phyloP scores from a whole-genome alignment of 192 early-diverging fungal species.

The Polychytrium aggregatum region DNA sequence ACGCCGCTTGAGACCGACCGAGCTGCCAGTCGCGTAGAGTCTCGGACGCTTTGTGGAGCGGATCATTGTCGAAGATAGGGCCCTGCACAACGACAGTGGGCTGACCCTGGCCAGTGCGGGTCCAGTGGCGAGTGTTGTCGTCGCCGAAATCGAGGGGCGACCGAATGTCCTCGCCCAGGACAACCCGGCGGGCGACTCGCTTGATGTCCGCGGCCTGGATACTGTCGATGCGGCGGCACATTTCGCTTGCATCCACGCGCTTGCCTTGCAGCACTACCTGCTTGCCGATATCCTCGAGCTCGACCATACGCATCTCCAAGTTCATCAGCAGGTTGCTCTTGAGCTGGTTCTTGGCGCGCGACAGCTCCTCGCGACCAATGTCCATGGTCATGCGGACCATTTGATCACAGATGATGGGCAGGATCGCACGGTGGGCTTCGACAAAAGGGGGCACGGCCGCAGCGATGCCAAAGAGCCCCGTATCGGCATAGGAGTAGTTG shows the following conservation, averaged over 20 bases:
- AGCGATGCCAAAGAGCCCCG: constrained; percentile 86
- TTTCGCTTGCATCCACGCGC: constrained; percentile 62
- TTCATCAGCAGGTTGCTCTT: constrained; percentile 88
- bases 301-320: constrained; percentile 82
- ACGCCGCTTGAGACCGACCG: too few species aligned
- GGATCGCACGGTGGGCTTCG: constrained; percentile 49
- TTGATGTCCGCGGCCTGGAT: constrained; percentile 65
- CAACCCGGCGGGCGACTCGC: constrained; percentile 59
- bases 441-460: constrained; percentile 72
- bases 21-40: too few species aligned
- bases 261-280: constrained; percentile 65
- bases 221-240: constrained; percentile 69
- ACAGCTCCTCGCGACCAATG: constrained; percentile 45
- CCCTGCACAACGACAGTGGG: constrained; percentile 28
- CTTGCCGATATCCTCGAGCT: constrained; percentile 88
- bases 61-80: constrained; percentile 17
- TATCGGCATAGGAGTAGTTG: constrained; percentile 78
- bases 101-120: constrained; percentile 15
- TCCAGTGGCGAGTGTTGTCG: constrained; percentile 12
- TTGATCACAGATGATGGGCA: constrained; percentile 77
- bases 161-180: constrained; percentile 42
- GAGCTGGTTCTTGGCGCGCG: constrained; percentile 91
- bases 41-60: too few species aligned
- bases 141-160: constrained; percentile 23
- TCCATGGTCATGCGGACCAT: constrained; percentile 56